A percentile compares a stretch with the other conserved stretches of the same genome.
phyloP scores from a whole-genome alignment of 2,329 filamentous ascomycete species.

The Sclerotinia spermophila region DNA sequence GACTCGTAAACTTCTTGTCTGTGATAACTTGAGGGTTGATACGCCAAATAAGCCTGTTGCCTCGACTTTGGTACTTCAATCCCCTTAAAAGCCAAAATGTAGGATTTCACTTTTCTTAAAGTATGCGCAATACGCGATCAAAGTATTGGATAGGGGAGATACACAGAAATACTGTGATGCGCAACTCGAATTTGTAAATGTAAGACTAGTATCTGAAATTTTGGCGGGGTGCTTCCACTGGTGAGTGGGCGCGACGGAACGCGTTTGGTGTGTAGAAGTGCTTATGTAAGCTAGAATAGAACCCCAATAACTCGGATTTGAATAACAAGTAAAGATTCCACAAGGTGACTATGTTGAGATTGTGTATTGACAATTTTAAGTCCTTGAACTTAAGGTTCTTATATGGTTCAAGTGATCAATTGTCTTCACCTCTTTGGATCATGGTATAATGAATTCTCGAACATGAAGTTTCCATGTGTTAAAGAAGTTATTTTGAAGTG shows the following conservation, averaged over 20 bases:
- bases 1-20: background rate
- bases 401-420: too few species aligned
- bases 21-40: background rate
- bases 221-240: background rate
- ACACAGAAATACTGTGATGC: background rate
- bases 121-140: background rate
- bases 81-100: background rate
- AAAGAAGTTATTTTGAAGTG: background rate
- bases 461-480: too few species aligned
- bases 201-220: background rate
- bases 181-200: background rate
- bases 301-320: too few species aligned
- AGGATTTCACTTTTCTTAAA: background rate
- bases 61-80: background rate
- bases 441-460: background rate
- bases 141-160: background rate
- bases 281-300: background rate
- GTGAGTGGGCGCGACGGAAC: background rate
- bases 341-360: too few species aligned
- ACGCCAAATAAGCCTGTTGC: background rate
- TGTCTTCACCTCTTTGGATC: too few species aligned
- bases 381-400: background rate
- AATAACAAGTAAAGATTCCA: too few species aligned
- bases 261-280: background rate
- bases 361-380: background rate